These are phyloP conservation scores for Maudiozyma serrabonitensis DNA, from an alignment of 805 yeast species.

Conservation along the genomic window DNA sequence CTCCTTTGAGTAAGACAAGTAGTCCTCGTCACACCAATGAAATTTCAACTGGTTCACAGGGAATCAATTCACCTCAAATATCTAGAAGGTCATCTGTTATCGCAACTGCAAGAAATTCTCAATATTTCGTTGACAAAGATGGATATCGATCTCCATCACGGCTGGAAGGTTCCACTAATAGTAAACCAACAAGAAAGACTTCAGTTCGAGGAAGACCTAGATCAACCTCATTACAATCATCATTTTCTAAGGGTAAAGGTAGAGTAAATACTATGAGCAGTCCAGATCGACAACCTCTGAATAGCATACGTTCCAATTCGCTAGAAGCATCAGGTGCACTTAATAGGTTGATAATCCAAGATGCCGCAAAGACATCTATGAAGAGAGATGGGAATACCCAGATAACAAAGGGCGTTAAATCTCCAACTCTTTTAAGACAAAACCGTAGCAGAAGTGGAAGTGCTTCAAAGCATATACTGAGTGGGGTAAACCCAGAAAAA, in stretches of 20 bases:
- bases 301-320: conserved; percentile 23
- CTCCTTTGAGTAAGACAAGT: conserved; percentile 4
- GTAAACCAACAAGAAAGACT: conserved; percentile 1
- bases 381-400: neutral
- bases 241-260: conserved; percentile 3
- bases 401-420: neutral
- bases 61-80: conserved; percentile 6
- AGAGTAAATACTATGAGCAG: neutral
- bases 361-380: conserved; percentile 12
- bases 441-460: conserved; percentile 1
- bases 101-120: neutral
- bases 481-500: neutral
- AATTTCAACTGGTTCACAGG: neutral
- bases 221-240: conserved; percentile 28
- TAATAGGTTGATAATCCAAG: conserved; percentile 23
- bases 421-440: neutral
- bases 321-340: conserved; percentile 21
- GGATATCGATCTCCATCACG: neutral
- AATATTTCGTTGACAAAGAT: neutral
- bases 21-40: conserved; percentile 2
- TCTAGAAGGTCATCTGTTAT: conserved; percentile 8
- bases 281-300: neutral
- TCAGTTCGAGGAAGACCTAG: conserved; percentile 16
- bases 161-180: neutral
- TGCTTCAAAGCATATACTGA: neutral